A percentile compares a stretch with the other conserved stretches of the same genome.
These are phyloP conservation scores for Albizia julibrissin DNA, from an alignment of 306 rosid genomes.

Conservation along the genomic window DNA sequence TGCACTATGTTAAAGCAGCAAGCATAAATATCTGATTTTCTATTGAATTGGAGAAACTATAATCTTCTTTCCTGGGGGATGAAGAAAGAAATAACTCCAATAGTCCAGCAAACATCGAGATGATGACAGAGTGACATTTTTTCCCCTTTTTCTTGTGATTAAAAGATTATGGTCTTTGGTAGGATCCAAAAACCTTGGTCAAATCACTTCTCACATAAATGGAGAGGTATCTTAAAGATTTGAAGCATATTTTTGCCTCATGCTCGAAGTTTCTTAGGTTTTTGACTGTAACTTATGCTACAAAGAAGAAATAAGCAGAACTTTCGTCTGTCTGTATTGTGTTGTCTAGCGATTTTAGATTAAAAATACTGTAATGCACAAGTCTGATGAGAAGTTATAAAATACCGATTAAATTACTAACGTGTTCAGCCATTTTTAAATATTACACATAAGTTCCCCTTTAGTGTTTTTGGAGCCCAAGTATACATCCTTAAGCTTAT, in stretches of 20 bases:
- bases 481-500: neutral
- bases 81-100: neutral
- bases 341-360: neutral
- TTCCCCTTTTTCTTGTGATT: neutral
- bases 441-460: neutral
- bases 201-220: neutral
- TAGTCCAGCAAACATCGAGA: neutral
- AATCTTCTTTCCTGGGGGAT: neutral
- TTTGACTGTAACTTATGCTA: neutral
- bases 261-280: neutral
- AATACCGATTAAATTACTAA: neutral
- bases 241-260: neutral
- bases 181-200: neutral
- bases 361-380: neutral
- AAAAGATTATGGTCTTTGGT: neutral
- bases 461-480: neutral
- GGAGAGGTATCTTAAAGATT: neutral
- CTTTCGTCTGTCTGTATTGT: neutral
- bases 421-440: neutral
- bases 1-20: neutral
- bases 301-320: neutral
- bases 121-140: neutral
- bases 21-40: neutral
- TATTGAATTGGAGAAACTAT: neutral
- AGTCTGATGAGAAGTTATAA: neutral